A percentile compares a stretch with the other conserved stretches of the same genome.
Evolutionary conservation across 1,284 basidiomycete species (phyloP).

Genomic region (Ustilago curta): DNA sequence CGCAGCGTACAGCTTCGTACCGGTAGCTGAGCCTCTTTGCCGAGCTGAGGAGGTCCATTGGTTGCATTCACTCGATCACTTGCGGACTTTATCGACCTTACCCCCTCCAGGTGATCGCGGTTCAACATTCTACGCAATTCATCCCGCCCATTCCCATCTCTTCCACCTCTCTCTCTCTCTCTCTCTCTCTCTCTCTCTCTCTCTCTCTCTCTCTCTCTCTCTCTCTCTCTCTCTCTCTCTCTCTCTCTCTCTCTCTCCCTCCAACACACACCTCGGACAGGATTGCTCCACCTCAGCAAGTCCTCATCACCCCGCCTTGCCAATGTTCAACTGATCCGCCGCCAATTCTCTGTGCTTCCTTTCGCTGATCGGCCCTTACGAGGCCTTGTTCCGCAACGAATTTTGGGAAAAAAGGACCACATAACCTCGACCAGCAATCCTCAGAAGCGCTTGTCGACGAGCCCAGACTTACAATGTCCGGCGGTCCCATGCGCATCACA

Average conservation of each 20-base stretch:
- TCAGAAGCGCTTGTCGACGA: neutral
- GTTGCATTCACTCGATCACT: conserved; percentile 5
- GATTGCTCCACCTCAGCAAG: conserved; percentile 14
- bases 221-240: no score
- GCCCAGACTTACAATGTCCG: conserved; percentile 26
- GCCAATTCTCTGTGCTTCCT: conserved; percentile 4
- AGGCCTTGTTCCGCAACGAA: neutral
- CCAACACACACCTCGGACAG: neutral
- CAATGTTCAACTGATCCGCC: conserved; percentile 24
- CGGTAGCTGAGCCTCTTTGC: neutral
- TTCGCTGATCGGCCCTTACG: conserved; percentile 6
- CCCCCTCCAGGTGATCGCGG: neutral
- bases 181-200: no score
- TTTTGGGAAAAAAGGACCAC: neutral
- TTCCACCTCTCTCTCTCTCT: no score
- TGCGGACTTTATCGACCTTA: neutral
- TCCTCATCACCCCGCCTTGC: conserved; percentile 1
- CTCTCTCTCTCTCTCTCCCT: no score
- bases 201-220: no score
- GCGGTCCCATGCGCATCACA: conserved; percentile 47
- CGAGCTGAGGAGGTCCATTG: conserved; percentile 1
- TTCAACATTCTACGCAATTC: neutral
- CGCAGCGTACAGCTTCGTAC: neutral
- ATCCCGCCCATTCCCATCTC: neutral
- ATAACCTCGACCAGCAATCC: neutral